Base-by-base conservation (phyloP, 306 rosid species). In the Cucurbita moschata region DNA sequence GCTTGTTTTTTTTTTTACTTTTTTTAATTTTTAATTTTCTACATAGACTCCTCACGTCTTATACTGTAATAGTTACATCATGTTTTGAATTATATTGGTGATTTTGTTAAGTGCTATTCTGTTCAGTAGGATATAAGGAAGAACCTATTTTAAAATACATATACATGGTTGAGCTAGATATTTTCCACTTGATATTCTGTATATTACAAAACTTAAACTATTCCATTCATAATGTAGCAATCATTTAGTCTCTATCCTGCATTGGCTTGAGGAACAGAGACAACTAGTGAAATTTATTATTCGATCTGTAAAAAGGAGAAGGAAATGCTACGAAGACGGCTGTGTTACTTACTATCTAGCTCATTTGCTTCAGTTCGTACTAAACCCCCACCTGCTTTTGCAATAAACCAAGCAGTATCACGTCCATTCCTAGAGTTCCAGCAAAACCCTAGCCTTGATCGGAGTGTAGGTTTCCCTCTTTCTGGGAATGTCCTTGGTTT, bases 271-370 rank as follows among this genome's bases (percentile, higher is more conserved):
- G 21, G 18, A 61, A 61, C 42, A 37, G 4, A 37, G 46, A 6
- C 10, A 14, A 37, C 23, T 62, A 47, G 10, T 64, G 37, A 16
- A 64, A 15, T 19, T n/a, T n/a, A 18, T 18, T 1, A 39, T 40
- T 42, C 0, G 5, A 64, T 40, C 71, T 5, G 37, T 13, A 40
- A 5, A 13, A 56, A 4, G 43, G n/a, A 19, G 52, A 42, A 21
- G 62, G 74, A 67, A 55, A 82, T 85, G 88, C 56, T 85, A 0
- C 64, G 84, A 76, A 82, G 79, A 76, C 81, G 78, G 62, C 61
- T 85, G 23, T 19, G 68, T 53, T 79, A 72, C 42, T 59, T 85
- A 7, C 30, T 85, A 46, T 82, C 86, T 21, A 59, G 72, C 74
- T 68, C 86, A 19, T 46, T 78, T 26, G 5, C 71, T 39, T 74